Conservation (phyloP, 495 filamentous ascomycete species). For the Aspergillus conjunctus region DNA sequence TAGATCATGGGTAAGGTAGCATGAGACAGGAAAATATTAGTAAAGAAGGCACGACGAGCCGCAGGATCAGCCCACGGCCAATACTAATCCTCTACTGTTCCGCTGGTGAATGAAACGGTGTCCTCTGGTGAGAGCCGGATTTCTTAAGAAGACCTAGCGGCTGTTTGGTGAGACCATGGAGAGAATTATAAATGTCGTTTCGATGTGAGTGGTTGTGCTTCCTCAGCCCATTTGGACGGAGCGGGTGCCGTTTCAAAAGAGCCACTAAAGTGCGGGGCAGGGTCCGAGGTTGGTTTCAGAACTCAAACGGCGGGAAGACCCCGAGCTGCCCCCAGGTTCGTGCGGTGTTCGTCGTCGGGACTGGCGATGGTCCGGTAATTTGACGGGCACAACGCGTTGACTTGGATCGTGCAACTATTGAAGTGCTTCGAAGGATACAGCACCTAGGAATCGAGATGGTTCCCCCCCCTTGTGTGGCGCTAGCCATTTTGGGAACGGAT, state of each 20-base stretch:
- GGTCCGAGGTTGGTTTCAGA: neutral
- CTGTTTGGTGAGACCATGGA: neutral
- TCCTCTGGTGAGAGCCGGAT: neutral
- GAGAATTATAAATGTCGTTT: neutral
- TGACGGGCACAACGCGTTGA: neutral
- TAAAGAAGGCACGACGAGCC: too few relatives aligned
- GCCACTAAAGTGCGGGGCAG: neutral
- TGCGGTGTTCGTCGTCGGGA: neutral
- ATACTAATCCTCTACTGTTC: too few relatives aligned
- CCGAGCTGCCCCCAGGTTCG: neutral
- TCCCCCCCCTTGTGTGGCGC: neutral
- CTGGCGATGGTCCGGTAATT: neutral
- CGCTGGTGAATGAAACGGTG: neutral
- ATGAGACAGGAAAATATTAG: too few relatives aligned
- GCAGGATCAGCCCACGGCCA: too few relatives aligned
- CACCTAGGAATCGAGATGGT: too few relatives aligned
- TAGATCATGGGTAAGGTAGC: too few relatives aligned
- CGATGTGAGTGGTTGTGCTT: neutral
- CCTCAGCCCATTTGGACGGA: neutral
- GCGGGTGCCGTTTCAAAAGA: neutral
- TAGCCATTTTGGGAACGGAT: constrained; percentile 19
- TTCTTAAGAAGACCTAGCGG: neutral
- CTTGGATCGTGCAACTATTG: neutral
- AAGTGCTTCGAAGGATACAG: too few relatives aligned
- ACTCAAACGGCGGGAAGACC: neutral